Percentiles rank a stretch among this genome's conserved stretches.
Evolutionary conservation across 2,329 filamentous ascomycete species (phyloP).

Genomic region (Sodiomyces alkalinus): DNA sequence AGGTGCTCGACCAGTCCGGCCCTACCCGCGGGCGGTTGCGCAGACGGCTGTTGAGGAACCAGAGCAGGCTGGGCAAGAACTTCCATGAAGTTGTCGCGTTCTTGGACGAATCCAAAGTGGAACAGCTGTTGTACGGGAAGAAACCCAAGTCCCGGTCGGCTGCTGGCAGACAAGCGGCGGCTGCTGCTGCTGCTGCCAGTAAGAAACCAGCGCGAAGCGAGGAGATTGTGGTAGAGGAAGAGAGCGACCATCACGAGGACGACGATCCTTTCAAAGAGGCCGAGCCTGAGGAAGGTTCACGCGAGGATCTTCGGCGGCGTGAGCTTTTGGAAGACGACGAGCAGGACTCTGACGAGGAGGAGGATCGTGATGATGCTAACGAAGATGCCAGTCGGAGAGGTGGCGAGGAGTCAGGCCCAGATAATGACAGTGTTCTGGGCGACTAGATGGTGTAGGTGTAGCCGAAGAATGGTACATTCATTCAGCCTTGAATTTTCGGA

Average conservation of each 20-base stretch:
- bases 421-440: conserved; percentile 22
- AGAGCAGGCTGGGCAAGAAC: conserved; percentile 64
- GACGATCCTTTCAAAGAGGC: conserved; percentile 24
- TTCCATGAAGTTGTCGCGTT: conserved; percentile 74
- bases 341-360: conserved; percentile 27
- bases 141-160: conserved; percentile 23
- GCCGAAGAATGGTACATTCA: no score
- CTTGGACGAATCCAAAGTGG: conserved; percentile 54
- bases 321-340: conserved; percentile 39
- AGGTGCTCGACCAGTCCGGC: conserved; percentile 53
- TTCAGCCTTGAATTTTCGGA: no score
- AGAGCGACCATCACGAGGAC: conserved; percentile 23
- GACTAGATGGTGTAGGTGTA: no score
- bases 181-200: conserved; percentile 14
- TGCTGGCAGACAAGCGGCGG: no score
- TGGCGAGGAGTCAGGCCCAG: conserved; percentile 5
- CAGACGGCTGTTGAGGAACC: conserved; percentile 63
- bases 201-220: conserved; percentile 26
- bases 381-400: no score
- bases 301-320: conserved; percentile 38
- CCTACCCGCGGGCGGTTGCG: conserved; percentile 47
- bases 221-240: conserved; percentile 31
- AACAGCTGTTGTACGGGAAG: conserved; percentile 21
- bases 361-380: conserved; percentile 16
- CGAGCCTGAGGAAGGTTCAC: conserved; percentile 42